Percentiles rank a stretch among this genome's conserved stretches.
phyloP scores from a whole-genome alignment of 1,284 basidiomycete genomes.

The Trichosporon asahii region DNA sequence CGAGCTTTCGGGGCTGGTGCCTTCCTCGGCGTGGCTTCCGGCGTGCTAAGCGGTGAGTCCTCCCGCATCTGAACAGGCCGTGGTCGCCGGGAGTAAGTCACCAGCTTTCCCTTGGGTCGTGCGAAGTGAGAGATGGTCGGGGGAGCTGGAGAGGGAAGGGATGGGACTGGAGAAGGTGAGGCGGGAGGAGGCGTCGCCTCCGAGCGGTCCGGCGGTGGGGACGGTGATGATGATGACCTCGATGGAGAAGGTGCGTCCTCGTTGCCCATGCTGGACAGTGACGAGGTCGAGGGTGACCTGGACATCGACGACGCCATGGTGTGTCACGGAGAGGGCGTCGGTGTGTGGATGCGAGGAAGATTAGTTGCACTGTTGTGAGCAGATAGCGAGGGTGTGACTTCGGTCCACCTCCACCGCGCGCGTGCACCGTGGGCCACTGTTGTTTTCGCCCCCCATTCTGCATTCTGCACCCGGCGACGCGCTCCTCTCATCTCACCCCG shows the following conservation, averaged over 20 bases:
- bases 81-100: neutral
- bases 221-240: too few relatives aligned
- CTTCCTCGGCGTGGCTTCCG: neutral
- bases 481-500: neutral
- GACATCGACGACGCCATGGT: neutral
- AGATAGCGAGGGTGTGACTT: neutral
- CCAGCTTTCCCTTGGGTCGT: neutral
- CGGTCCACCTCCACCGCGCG: neutral
- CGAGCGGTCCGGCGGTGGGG: neutral
- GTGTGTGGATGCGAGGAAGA: neutral
- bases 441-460: slow-evolving; percentile 4
- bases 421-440: neutral
- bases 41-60: neutral
- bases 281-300: neutral
- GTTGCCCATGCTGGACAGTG: neutral
- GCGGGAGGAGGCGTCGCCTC: neutral
- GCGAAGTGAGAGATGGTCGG: neutral
- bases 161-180: neutral
- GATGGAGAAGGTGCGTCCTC: neutral
- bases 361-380: neutral
- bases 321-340: neutral
- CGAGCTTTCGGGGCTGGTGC: neutral
- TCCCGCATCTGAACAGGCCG: neutral
- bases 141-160: neutral
- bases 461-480: neutral